These are phyloP conservation scores for Aphanomyces cochlioides DNA, from an alignment of 352 stramenopile species.

Conservation along the genomic window DNA sequence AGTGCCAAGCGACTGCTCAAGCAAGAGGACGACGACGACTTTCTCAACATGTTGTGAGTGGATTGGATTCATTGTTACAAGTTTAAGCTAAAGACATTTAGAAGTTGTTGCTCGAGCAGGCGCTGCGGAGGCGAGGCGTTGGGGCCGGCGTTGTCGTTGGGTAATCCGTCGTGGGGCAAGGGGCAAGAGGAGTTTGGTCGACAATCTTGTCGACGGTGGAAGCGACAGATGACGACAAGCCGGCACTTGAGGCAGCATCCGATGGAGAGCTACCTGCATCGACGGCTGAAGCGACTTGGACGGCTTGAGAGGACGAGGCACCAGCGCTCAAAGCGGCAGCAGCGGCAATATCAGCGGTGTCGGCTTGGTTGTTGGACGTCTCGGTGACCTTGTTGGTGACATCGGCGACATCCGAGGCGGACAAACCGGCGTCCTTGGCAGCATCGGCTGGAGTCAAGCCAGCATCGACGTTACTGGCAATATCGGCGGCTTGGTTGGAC, in stretches of 20 bases:
- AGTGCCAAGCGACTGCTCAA: conserved; percentile 8
- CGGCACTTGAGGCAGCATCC: background rate
- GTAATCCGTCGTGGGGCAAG: background rate
- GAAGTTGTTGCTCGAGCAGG: background rate
- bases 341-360: too few species aligned
- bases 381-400: too few species aligned
- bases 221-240: background rate
- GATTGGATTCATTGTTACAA: background rate
- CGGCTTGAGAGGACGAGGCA: background rate
- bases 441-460: background rate
- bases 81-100: conserved; percentile 1
- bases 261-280: background rate
- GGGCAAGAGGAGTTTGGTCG: background rate
- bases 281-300: background rate
- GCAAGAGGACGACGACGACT: background rate
- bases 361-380: too few species aligned
- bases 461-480: too few species aligned
- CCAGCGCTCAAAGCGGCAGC: too few species aligned
- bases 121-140: background rate
- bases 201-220: background rate
- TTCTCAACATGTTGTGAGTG: background rate
- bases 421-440: background rate
- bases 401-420: background rate
- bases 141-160: too few species aligned
- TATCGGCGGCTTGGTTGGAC: too few species aligned